Evolutionary conservation across 768 basidiomycete species (phyloP), one percentile per base, ranked within the genome.

Genomic region (Tulasnella sp.): DNA sequence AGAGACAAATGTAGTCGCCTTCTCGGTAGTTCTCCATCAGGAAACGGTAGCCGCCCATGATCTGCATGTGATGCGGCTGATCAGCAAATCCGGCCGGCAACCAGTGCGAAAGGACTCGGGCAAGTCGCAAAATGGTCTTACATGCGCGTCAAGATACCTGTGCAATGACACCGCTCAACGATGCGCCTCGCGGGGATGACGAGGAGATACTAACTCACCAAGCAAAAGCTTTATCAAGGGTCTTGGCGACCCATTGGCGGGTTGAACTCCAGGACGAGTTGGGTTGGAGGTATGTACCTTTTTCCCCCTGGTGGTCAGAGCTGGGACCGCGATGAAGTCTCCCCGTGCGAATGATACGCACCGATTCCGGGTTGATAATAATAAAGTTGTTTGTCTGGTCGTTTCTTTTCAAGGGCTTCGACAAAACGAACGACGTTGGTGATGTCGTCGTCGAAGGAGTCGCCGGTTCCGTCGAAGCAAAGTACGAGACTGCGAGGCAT

Each of bases 121-220:
- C 42, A 42, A 42, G 75, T 21, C 56, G 1, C 44, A n/a, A 56
- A 19, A 16, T 44, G 36, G 2, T 14, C 40, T 52, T 38, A 78
- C 91, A 85, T 94, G 93, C 1, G 83, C 88, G 77, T 91, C 90
- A 71, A 94, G 86, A 82, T 92, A 94, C 90, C 92, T 92, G 52
- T 40, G 10, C 40, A 10, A 52, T 56, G 71, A n/a, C 42, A n/a
- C 75, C 38, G 31, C 36, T 79, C 24, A 77, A 44, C 24, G 40
- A 31, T 52, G 71, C 78, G 44, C 56, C 19, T 75, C 31, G 38
- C 21, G 68, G 46, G 72, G n/a, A 21, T 27, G n/a, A 40, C 34
- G 31, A 73, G 52, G 38, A 21, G n/a, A 27, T 42, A 52, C 40
- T 27, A 76, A 18, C 34, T 14, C 83, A 92, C 93, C 92, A 94